Evolutionary conservation across 495 filamentous ascomycete genomes (phyloP), one percentile per base, ranked within the genome.

Genomic region (Aspergillus asperescens): DNA sequence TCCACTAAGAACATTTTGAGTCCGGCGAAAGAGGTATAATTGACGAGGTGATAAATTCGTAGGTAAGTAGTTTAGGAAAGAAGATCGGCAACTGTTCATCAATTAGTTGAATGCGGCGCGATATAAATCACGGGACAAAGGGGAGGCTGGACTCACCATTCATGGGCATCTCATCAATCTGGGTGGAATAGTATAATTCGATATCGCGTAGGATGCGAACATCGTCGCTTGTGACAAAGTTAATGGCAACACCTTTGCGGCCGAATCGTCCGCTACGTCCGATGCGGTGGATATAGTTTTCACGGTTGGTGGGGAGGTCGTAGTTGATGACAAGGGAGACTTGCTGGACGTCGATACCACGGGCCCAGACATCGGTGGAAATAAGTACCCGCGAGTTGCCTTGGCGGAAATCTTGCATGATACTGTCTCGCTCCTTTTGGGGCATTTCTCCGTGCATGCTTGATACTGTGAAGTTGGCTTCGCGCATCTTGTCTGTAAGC

Each of bases 151-250:
- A 53, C 67, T 62, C 51, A 78, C 80, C 81, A 63, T 97, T 97
- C 93, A 98, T 96, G 22, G 93, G 93, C 93, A 98, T 98, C 78
- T 98, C 93, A 63, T 98, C 93, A 57, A 98, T 98, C 72, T 98
- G 93, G 41, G 93, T 98, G 29, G 89, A 95, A 70, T 96, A 96
- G 70, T 94, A 96, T 59, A 90, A 74, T 70, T 99, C 93, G 61
- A 99, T 99, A 63, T 99, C 93, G 59, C 93, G 83, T 63, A 99
- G 78, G 67, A 99, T 99, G 59, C 94, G 84, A 43, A 99, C 93
- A 67, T 99, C 93, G 56, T 99, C 93, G 64, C 81, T 89, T 1
- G 93, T 99, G 50, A 99, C 93, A 58, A 99, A 99, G 77, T 99
- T 99, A 79, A 99, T 99, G 8, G 93, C 93, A 59, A 99, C 93